Conservation (phyloP, 352 stramenopile genomes). For the Phytophthora rubi region DNA sequence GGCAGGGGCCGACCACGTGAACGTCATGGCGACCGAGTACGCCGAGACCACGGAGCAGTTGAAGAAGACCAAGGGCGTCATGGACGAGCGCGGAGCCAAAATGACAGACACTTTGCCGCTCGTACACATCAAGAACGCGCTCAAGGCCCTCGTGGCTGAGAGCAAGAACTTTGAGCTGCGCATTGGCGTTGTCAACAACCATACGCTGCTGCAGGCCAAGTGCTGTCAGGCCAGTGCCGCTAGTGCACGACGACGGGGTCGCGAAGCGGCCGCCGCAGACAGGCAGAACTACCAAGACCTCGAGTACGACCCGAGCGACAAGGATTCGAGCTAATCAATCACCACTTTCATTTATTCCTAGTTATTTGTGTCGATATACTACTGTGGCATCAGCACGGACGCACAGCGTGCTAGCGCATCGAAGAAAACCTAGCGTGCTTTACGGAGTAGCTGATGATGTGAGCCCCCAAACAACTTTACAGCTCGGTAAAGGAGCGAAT, state of each 20-base stretch:
- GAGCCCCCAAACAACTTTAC: constrained; percentile 20
- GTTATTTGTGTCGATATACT: constrained; percentile 12
- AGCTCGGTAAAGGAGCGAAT: constrained; percentile 74
- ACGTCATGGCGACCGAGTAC: constrained; percentile 79
- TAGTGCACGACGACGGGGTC: constrained; percentile 40
- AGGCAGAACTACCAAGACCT: constrained; percentile 64
- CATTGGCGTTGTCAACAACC: constrained; percentile 77
- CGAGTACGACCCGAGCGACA: constrained; percentile 82
- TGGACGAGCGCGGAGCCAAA: constrained; percentile 83
- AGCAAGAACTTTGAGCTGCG: constrained; percentile 87
- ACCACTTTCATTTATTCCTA: constrained; percentile 20
- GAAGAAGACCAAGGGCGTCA: constrained; percentile 74
- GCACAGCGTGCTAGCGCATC: constrained; percentile 7
- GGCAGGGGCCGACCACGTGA: constrained; percentile 68
- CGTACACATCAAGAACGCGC: constrained; percentile 84
- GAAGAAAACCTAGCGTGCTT: neutral
- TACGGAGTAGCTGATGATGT: neutral
- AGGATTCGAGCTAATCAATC: constrained; percentile 67
- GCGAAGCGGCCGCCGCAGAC: constrained; percentile 35
- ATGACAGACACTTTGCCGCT: constrained; percentile 88
- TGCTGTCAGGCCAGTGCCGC: constrained; percentile 58
- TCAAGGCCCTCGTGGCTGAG: constrained; percentile 77
- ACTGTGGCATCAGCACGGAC: constrained; percentile 9
- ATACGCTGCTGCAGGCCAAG: constrained; percentile 81
- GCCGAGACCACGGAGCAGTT: constrained; percentile 77